Evolutionary conservation across 2,329 filamentous ascomycete genomes (phyloP), one percentile per base, ranked within the genome.

Genomic region (Botrytis deweyae): DNA sequence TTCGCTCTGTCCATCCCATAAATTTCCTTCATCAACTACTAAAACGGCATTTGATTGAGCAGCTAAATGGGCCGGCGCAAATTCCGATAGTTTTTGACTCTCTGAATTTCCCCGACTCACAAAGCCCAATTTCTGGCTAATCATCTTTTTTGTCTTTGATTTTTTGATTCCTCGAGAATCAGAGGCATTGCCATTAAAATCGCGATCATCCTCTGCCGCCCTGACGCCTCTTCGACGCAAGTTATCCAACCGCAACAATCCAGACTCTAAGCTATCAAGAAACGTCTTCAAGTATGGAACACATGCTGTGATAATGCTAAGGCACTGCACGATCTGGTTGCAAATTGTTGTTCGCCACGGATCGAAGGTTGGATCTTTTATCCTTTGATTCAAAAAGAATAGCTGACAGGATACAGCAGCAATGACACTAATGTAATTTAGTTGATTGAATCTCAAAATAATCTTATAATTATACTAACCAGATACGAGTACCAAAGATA

Each of bases 401-500:
- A 74, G 44, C 55, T 72, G 73, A n/a, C 40, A 68, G 4, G 7
- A 46, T 6, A 72, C 58, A 22, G 46, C 70, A n/a, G 64, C 42
- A 66, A 74, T 58, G 22, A 73, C 64, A 58, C 73, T 74, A 38
- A 14, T 59, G 10, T 14, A 18, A 5, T 46, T 71, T 72, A 72
- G 61, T n/a, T 4, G 8, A 12, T 14, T n/a, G 20, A 33, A 25
- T 38, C 12, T 70, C 10, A 8, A 10, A n/a, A 9, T 22, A 2
- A 4, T 12, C 12, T 52, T 22, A 22, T 36, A 44, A 1, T 49
- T 10, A 25, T 33, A 16, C 9, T 64, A 8, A 74, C 73, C 49
- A 72, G 42, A 74, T 42, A 25, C 73, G 73, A 46, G 62, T 74
- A 25, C 73, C 73, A 61, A 74, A 74, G 14, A 73, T 58, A 1